These are phyloP conservation scores for Carpinus viminea DNA, from an alignment of 306 rosid species.

Conservation along the genomic window DNA sequence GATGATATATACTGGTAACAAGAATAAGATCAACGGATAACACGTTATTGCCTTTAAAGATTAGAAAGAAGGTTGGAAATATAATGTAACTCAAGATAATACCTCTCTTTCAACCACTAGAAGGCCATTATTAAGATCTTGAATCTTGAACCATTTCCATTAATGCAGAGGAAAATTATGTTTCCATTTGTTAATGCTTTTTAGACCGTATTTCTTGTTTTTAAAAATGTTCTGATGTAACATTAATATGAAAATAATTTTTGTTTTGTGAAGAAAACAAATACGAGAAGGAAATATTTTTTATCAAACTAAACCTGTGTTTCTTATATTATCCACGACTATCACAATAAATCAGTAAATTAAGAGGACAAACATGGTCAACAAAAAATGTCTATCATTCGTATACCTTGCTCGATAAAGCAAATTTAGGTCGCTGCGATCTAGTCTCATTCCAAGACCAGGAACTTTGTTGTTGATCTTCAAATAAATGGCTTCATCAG, in stretches of 20 bases:
- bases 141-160: neutral
- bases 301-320: neutral
- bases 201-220: too few species aligned
- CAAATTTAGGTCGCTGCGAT: constrained; percentile 87
- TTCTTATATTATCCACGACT: neutral
- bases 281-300: too few species aligned
- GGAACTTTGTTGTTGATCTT: constrained; percentile 98
- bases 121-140: neutral
- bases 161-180: too few species aligned
- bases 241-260: too few species aligned
- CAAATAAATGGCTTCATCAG: constrained; percentile 92
- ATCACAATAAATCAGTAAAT: too few species aligned
- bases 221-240: too few species aligned
- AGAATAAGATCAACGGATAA: neutral
- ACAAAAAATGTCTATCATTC: neutral
- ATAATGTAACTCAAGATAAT: neutral
- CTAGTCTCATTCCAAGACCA: constrained; percentile 96
- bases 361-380: too few species aligned
- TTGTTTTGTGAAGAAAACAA: too few species aligned
- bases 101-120: neutral
- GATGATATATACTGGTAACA: neutral
- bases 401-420: constrained; percentile 81
- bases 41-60: neutral
- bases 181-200: too few species aligned
- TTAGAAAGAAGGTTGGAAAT: neutral